Base-by-base conservation (phyloP, 1,284 basidiomycete species). In the Xerocomus subilludens region DNA sequence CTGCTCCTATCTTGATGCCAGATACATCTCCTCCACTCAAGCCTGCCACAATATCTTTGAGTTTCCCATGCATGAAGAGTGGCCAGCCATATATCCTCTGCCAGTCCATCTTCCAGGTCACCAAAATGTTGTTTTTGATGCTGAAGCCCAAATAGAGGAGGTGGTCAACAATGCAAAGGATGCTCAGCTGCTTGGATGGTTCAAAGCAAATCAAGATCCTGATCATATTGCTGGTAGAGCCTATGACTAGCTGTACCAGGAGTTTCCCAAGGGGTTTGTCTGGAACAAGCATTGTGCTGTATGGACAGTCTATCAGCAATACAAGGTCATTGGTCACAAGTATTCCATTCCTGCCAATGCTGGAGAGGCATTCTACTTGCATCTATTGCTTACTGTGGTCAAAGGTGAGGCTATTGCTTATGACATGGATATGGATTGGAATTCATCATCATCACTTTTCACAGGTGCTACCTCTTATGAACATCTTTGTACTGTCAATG, bases 161-260 rank as follows among this genome's bases (percentile, higher is more conserved):
- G 45, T 70, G 80, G 85, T 38, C 42, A 73, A 80, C 13, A 82
- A 47, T 27, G 11, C n/a, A 10, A 76, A 80, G 27, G 59, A 78
- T 7, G 87, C 85, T 9, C 77, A 74, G 2, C 23, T 80, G 0
- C 85, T 85, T 14, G 86, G 80, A 11, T 89, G 81, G 76, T 89
- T 89, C 75, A 80, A 82, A 6, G 85, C 84, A 3, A 89, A 89
- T 77, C 64, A 74, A 0, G 73, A 84, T 71, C 33, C 58, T 33
- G 77, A 74, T 1, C 49, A 67, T 5, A 45, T 82, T 38, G 82
- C 79, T 10, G 76, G 79, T 67, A 64, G 79, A 11, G 85, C 85
- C 11, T 77, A 81, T 5, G 36, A 80, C 11, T 68, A 77, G n/a
- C 38, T 42, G 9, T 42, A 42, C 16, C 38, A 42, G 38, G 38